These are phyloP conservation scores for Rhynchosporium secalis DNA, from an alignment of 2,329 filamentous ascomycete species.

Conservation along the genomic window DNA sequence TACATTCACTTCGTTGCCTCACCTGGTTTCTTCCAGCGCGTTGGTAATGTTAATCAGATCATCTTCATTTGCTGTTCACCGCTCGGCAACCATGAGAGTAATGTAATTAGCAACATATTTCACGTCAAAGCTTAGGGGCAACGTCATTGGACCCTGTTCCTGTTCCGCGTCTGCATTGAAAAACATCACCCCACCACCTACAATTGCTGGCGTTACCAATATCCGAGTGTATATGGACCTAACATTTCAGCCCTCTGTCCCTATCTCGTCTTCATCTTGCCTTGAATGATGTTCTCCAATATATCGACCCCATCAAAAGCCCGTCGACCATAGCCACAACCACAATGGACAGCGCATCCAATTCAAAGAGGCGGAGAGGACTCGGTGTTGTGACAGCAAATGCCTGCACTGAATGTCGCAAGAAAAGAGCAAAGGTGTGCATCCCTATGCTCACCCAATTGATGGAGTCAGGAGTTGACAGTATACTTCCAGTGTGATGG, in stretches of 20 bases:
- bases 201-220: too few species aligned
- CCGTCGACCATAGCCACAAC: neutral
- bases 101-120: neutral
- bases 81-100: neutral
- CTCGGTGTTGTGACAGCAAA: slow-evolving; percentile 38
- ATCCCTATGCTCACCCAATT: neutral
- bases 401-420: slow-evolving; percentile 39
- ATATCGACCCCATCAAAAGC: slow-evolving; percentile 3
- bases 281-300: neutral
- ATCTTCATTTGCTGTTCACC: neutral
- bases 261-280: neutral
- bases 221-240: too few species aligned
- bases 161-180: neutral
- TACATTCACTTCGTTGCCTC: too few species aligned
- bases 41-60: neutral
- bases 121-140: neutral
- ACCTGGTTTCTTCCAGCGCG: too few species aligned
- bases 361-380: slow-evolving; percentile 36
- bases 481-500: slow-evolving; percentile 56
- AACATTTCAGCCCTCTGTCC: neutral
- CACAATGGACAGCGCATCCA: slow-evolving; percentile 24
- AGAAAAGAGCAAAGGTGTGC: slow-evolving; percentile 38
- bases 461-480: slow-evolving; percentile 12
- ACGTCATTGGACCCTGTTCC: slow-evolving; percentile 11
- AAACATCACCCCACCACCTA: neutral